phyloP scores from a whole-genome alignment of 2,329 filamentous ascomycete species.

The Diaporthe citrichinensis region DNA sequence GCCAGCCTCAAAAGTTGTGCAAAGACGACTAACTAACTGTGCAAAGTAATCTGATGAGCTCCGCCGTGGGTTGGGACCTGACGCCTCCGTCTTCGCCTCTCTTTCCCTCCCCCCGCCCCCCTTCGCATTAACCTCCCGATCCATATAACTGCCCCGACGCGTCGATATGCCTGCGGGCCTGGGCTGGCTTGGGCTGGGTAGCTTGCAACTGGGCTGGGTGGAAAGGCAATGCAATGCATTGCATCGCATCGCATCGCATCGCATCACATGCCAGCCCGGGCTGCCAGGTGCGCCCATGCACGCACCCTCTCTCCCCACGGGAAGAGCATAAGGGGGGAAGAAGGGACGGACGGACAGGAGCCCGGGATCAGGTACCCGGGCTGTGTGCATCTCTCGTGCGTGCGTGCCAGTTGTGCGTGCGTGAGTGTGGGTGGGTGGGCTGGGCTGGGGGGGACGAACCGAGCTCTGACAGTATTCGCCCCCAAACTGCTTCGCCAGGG shows the following conservation, averaged over 20 bases:
- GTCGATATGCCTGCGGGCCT: neutral
- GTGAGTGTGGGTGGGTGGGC: neutral
- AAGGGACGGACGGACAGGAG: neutral
- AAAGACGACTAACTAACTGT: neutral
- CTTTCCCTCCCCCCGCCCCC: neutral
- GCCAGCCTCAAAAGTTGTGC: no score
- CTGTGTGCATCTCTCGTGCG: neutral
- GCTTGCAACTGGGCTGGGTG: neutral
- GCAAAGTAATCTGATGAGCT: neutral
- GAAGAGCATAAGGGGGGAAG: neutral
- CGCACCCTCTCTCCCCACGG: neutral
- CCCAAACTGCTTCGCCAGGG: conserved; percentile 6
- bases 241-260: neutral
- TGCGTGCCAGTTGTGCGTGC: neutral
- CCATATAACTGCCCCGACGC: conserved; percentile 1
- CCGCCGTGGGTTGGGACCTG: neutral
- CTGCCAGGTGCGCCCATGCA: conserved; percentile 8
- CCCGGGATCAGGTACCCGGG: conserved; percentile 21
- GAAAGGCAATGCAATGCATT: neutral
- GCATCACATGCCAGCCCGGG: neutral
- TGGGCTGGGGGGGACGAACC: neutral
- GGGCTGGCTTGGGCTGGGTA: neutral
- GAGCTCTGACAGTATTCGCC: conserved; percentile 13
- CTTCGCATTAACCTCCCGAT: conserved; percentile 23
- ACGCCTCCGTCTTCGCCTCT: neutral